Evolutionary conservation across 768 basidiomycete genomes (phyloP).

Genomic region (Russula olivacea): DNA sequence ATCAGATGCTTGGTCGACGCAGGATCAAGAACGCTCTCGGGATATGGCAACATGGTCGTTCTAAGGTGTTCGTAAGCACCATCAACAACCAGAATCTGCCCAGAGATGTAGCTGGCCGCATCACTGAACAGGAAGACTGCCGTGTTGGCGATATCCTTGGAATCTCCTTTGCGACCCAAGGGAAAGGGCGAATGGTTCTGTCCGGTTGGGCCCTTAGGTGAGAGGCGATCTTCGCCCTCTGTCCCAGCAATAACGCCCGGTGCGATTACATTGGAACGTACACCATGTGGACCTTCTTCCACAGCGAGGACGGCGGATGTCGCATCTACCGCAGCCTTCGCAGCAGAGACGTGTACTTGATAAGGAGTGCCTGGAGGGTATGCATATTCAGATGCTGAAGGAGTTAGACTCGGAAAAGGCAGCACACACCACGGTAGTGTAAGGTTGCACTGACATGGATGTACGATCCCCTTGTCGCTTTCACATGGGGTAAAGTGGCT

Average conservation of each 20-base stretch:
- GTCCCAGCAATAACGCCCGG: constrained; percentile 81
- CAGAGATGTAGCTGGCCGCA: constrained; percentile 37
- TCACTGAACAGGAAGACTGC: constrained; percentile 39
- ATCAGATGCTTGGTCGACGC: constrained; percentile 23
- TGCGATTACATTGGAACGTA: constrained; percentile 82
- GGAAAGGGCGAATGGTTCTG: neutral
- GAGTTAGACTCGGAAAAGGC: neutral
- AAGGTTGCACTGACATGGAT: constrained; percentile 86
- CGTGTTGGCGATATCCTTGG: constrained; percentile 36
- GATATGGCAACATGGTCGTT: constrained; percentile 25
- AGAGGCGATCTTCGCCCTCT: constrained; percentile 63
- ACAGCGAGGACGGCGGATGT: constrained; percentile 80
- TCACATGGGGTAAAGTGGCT: constrained; percentile 73
- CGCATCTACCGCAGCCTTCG: constrained; percentile 92
- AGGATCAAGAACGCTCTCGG: constrained; percentile 27
- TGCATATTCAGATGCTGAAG: neutral
- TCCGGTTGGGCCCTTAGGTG: constrained; percentile 18
- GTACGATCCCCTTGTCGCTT: constrained; percentile 70
- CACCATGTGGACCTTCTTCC: constrained; percentile 93
- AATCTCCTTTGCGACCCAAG: constrained; percentile 25
- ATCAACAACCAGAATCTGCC: constrained; percentile 34
- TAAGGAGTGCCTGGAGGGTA: constrained; percentile 57
- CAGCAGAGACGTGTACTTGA: constrained; percentile 91
- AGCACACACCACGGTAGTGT: constrained; percentile 65
- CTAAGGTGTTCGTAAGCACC: constrained; percentile 27